Percentiles rank a stretch among this genome's conserved stretches.
phyloP scores from a whole-genome alignment of 768 basidiomycete species.

The Lanmaoa pseudosensibilis region DNA sequence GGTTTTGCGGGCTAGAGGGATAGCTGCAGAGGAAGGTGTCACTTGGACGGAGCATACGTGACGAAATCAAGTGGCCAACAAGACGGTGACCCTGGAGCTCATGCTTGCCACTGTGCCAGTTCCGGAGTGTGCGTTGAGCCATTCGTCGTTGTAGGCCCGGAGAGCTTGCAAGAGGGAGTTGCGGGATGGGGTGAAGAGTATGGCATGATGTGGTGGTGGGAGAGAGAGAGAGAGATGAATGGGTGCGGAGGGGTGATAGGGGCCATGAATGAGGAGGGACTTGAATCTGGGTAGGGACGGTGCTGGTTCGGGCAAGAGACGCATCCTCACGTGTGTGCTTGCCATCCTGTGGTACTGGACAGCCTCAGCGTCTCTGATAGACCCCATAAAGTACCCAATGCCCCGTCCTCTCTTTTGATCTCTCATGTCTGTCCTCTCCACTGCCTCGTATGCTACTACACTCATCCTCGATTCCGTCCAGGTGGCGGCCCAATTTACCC shows the following conservation, averaged over 20 bases:
- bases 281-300: constrained; percentile 54
- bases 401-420: neutral
- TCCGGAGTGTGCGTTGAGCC: constrained; percentile 36
- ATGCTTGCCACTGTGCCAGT: constrained; percentile 37
- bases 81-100: constrained; percentile 48
- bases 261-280: constrained; percentile 61
- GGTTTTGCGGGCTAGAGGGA: constrained; percentile 58
- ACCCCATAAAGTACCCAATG: constrained; percentile 1
- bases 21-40: constrained; percentile 45
- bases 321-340: constrained; percentile 29
- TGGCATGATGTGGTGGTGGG: constrained; percentile 33
- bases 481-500: constrained; percentile 46
- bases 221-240: constrained; percentile 62
- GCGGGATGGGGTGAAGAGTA: constrained; percentile 59
- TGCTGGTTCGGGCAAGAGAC: constrained; percentile 43
- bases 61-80: constrained; percentile 44
- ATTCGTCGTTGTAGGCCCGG: constrained; percentile 51
- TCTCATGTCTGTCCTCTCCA: constrained; percentile 16
- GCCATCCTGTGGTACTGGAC: constrained; percentile 23
- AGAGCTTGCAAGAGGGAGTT: constrained; percentile 43
- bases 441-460: constrained; percentile 10
- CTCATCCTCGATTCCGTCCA: constrained; percentile 35
- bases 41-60: constrained; percentile 3
- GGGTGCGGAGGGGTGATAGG: constrained; percentile 66
- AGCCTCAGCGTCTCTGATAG: neutral